Evolutionary conservation across 2,329 filamentous ascomycete species (phyloP).

Genomic region (Venturia carpophila): DNA sequence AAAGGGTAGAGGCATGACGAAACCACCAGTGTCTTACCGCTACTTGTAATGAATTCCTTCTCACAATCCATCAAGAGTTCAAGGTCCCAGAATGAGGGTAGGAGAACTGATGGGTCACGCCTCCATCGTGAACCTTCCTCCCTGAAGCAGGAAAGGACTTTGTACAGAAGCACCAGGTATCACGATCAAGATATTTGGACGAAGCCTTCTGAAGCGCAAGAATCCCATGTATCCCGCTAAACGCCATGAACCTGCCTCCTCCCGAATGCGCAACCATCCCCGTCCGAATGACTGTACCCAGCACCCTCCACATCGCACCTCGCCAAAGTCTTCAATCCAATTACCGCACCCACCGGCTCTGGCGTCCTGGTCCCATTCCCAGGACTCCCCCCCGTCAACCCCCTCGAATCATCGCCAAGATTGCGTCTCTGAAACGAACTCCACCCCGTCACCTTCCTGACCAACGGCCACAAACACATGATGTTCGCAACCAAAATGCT

Average conservation of each 20-base stretch:
- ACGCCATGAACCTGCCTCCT: background rate
- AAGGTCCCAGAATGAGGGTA: too few species aligned
- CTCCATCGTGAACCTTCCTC: too few species aligned
- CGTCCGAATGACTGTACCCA: slow-evolving; percentile 7
- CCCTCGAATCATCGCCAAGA: background rate
- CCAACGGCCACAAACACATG: slow-evolving; percentile 41
- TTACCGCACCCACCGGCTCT: background rate
- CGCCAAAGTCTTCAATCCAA: background rate
- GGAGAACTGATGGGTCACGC: too few species aligned
- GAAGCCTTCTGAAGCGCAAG: too few species aligned
- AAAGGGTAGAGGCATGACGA: too few species aligned
- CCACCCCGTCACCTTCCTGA: slow-evolving; percentile 32
- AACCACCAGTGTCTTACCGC: too few species aligned
- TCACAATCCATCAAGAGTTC: too few species aligned
- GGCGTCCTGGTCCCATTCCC: background rate
- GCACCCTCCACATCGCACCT: background rate
- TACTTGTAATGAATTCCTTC: too few species aligned
- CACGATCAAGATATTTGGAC: too few species aligned
- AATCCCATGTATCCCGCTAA: background rate
- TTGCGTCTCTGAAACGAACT: slow-evolving; percentile 2
- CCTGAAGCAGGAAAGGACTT: too few species aligned
- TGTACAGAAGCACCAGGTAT: too few species aligned
- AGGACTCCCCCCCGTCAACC: background rate
- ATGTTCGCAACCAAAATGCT: slow-evolving; percentile 44
- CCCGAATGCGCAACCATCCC: background rate